phyloP scores from a whole-genome alignment of 2,329 filamentous ascomycete species.

The Pseudopyricularia cyperi region DNA sequence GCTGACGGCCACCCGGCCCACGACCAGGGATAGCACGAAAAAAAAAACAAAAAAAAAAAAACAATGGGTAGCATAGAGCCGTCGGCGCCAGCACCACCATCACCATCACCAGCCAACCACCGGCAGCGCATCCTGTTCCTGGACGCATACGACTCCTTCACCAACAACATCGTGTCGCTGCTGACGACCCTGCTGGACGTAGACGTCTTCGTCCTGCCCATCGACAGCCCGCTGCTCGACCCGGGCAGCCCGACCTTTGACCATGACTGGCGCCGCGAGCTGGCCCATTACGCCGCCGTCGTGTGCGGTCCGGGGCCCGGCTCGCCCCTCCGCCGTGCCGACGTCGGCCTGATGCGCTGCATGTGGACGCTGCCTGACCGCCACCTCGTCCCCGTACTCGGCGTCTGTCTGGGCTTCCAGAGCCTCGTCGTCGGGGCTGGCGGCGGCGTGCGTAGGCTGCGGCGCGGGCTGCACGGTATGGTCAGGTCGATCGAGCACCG shows the following conservation, averaged over 20 bases:
- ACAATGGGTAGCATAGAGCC: background rate
- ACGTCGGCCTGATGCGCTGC: constrained; percentile 69
- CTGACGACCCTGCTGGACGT: constrained; percentile 57
- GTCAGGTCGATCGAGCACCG: constrained; percentile 53
- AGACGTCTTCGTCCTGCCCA: constrained; percentile 57
- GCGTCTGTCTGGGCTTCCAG: constrained; percentile 84
- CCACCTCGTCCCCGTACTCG: constrained; percentile 61
- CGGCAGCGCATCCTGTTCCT: constrained; percentile 59
- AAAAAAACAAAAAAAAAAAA: too few relatives aligned
- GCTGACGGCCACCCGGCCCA: background rate
- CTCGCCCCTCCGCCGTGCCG: constrained; percentile 54
- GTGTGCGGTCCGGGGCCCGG: constrained; percentile 88
- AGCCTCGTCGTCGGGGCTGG: constrained; percentile 60
- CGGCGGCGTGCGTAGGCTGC: constrained; percentile 50
- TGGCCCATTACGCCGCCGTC: constrained; percentile 62
- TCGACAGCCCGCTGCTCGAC: constrained; percentile 45
- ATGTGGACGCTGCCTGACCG: constrained; percentile 56
- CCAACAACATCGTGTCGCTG: constrained; percentile 83
- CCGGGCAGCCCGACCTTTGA: constrained; percentile 23
- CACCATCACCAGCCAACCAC: background rate
- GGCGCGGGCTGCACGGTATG: constrained; percentile 72
- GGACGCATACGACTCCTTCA: constrained; percentile 94
- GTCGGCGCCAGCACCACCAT: background rate
- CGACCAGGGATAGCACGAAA: background rate
- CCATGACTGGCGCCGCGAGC: constrained; percentile 31